Evolutionary conservation across 1,284 basidiomycete species (phyloP).

Genomic region (Cutaneotrichosporon sp.): DNA sequence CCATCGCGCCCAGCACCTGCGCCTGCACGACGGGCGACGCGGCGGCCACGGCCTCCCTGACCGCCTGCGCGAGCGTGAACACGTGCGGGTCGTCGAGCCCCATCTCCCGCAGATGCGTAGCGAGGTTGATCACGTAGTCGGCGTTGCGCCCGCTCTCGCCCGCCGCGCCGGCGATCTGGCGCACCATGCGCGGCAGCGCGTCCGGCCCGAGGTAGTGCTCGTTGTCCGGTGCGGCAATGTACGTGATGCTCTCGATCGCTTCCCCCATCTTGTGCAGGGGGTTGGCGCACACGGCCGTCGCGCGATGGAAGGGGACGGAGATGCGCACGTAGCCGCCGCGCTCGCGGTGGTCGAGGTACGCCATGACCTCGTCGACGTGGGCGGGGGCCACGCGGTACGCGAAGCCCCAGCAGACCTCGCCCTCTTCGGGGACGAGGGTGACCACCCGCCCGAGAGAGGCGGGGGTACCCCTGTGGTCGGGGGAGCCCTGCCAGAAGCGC

Average conservation of each 20-base stretch:
- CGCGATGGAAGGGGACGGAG: slow-evolving; percentile 15
- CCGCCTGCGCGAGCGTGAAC: slow-evolving; percentile 16
- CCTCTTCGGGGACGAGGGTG: slow-evolving; percentile 38
- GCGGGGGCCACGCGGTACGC: slow-evolving; percentile 18
- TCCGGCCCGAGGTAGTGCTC: slow-evolving; percentile 22
- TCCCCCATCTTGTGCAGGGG: not conserved
- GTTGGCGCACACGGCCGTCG: not conserved
- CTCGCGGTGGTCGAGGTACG: slow-evolving; percentile 27
- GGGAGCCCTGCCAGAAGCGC: slow-evolving; percentile 50
- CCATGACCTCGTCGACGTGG: slow-evolving; percentile 21
- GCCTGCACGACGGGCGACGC: not conserved
- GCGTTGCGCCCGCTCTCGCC: slow-evolving; percentile 16
- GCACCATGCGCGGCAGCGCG: slow-evolving; percentile 13
- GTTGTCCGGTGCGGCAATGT: slow-evolving; percentile 23
- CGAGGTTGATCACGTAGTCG: slow-evolving; percentile 26
- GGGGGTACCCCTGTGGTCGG: slow-evolving; percentile 51
- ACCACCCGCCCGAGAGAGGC: slow-evolving; percentile 47
- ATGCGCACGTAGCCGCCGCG: slow-evolving; percentile 25
- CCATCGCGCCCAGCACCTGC: not conserved
- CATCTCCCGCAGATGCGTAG: slow-evolving; percentile 15
- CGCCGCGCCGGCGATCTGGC: slow-evolving; percentile 15
- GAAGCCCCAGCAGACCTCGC: slow-evolving; percentile 23
- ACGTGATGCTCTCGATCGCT: slow-evolving; percentile 15
- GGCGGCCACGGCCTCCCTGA: slow-evolving; percentile 6
- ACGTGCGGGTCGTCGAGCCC: slow-evolving; percentile 25